A percentile compares a stretch with the other conserved stretches of the same genome.
Conservation (phyloP, 805 yeast species). For the Yarrowia sp. region DNA sequence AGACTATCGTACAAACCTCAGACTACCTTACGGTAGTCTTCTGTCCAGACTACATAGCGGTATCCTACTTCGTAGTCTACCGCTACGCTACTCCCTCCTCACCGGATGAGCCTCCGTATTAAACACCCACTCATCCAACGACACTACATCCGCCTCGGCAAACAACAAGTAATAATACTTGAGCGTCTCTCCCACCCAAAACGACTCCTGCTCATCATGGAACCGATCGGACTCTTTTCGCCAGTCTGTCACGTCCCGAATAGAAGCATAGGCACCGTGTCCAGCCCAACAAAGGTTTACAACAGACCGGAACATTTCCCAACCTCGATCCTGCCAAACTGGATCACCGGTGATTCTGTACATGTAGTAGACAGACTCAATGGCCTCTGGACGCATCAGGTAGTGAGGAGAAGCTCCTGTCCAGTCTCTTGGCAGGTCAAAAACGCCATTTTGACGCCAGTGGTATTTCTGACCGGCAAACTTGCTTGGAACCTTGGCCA, state of each 20-base stretch:
- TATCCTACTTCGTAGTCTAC: too few relatives aligned
- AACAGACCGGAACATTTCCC: conserved; percentile 45
- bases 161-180: conserved; percentile 54
- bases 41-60: too few relatives aligned
- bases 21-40: too few relatives aligned
- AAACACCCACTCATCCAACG: conserved; percentile 53
- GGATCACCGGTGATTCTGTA: conserved; percentile 59
- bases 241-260: conserved; percentile 42
- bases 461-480: conserved; percentile 29
- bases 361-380: conserved; percentile 57
- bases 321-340: conserved; percentile 55
- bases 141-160: conserved; percentile 43
- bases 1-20: too few relatives aligned
- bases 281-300: conserved; percentile 32
- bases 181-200: conserved; percentile 59
- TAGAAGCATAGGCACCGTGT: conserved; percentile 39
- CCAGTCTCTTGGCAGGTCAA: conserved; percentile 31
- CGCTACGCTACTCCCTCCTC: not conserved
- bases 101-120: conserved; percentile 66
- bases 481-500: not conserved
- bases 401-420: conserved; percentile 38
- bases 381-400: conserved; percentile 57
- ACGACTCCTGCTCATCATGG: conserved; percentile 45
- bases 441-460: conserved; percentile 31
- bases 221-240: conserved; percentile 29